Conservation (phyloP, 2,329 filamentous ascomycete species). For the Claviceps pusilla region DNA sequence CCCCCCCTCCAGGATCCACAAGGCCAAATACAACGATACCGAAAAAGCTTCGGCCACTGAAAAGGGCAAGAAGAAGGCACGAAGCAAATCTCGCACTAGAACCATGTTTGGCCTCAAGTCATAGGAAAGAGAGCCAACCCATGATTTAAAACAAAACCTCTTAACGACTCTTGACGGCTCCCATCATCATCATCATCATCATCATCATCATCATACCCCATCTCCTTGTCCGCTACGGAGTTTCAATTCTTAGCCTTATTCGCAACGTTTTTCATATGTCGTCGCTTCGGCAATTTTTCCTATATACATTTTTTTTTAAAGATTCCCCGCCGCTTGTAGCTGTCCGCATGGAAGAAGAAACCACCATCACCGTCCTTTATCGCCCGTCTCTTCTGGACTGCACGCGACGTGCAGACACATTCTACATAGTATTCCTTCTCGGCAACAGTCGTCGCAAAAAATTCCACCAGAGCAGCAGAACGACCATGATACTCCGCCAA, state of each 20-base stretch:
- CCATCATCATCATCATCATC: conserved; percentile 12
- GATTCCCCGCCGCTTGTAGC: conserved; percentile 4
- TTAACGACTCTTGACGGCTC: conserved; percentile 17
- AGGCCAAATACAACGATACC: conserved; percentile 75
- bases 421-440: background rate
- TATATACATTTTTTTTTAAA: background rate
- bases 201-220: background rate
- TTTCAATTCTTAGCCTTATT: conserved; percentile 11
- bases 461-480: background rate
- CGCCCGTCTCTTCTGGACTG: background rate
- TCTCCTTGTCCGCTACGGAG: conserved; percentile 15
- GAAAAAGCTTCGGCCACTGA: conserved; percentile 27
- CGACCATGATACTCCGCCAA: background rate
- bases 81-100: conserved; percentile 63
- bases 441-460: background rate
- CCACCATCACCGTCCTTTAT: background rate
- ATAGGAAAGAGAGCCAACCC: conserved; percentile 1
- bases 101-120: conserved; percentile 49
- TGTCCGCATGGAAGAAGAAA: background rate
- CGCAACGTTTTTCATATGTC: conserved; percentile 4
- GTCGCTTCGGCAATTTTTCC: background rate
- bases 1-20: conserved; percentile 63
- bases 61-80: conserved; percentile 45
- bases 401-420: background rate
- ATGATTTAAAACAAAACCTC: background rate